These are phyloP conservation scores for Blastomyces emzantsi DNA, from an alignment of 2,329 filamentous ascomycete genomes.

Conservation along the genomic window DNA sequence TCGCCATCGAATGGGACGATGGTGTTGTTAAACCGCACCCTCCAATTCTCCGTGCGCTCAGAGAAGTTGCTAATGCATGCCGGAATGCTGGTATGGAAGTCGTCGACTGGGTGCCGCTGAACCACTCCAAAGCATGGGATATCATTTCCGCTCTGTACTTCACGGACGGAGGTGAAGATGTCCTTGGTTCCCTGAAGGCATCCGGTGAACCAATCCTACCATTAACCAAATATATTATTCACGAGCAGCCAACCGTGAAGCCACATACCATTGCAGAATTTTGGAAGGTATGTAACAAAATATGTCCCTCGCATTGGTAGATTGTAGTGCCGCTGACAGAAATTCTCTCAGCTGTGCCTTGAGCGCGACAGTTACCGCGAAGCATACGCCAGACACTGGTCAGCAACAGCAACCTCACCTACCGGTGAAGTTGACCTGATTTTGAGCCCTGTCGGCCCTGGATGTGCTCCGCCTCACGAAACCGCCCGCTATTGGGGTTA, in stretches of 20 bases:
- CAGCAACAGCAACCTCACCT: slow-evolving; percentile 28
- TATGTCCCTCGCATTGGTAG: neutral
- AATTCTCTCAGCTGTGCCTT: slow-evolving; percentile 7
- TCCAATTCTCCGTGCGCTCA: slow-evolving; percentile 49
- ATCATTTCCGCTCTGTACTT: slow-evolving; percentile 45
- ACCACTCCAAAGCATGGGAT: slow-evolving; percentile 44
- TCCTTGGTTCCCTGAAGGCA: slow-evolving; percentile 41
- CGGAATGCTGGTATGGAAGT: slow-evolving; percentile 19
- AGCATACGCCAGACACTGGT: slow-evolving; percentile 41
- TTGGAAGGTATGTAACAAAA: slow-evolving; percentile 23
- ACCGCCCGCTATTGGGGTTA: slow-evolving; percentile 55
- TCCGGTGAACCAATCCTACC: slow-evolving; percentile 52
- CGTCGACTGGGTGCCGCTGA: slow-evolving; percentile 34
- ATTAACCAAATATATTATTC: slow-evolving; percentile 50
- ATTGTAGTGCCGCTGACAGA: neutral
- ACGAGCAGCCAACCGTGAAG: slow-evolving; percentile 45
- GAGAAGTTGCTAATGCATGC: slow-evolving; percentile 26
- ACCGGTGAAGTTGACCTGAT: slow-evolving; percentile 46
- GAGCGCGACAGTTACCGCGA: slow-evolving; percentile 28
- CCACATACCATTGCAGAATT: slow-evolving; percentile 35
- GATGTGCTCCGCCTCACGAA: slow-evolving; percentile 46
- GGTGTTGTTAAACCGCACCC: slow-evolving; percentile 47
- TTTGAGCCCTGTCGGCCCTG: slow-evolving; percentile 51
- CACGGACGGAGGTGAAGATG: slow-evolving; percentile 51
- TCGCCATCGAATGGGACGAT: slow-evolving; percentile 42